Percentiles rank a stretch among this genome's conserved stretches.
Conservation (phyloP, 495 filamentous ascomycete genomes). For the Sabuloglossum arenarium region DNA sequence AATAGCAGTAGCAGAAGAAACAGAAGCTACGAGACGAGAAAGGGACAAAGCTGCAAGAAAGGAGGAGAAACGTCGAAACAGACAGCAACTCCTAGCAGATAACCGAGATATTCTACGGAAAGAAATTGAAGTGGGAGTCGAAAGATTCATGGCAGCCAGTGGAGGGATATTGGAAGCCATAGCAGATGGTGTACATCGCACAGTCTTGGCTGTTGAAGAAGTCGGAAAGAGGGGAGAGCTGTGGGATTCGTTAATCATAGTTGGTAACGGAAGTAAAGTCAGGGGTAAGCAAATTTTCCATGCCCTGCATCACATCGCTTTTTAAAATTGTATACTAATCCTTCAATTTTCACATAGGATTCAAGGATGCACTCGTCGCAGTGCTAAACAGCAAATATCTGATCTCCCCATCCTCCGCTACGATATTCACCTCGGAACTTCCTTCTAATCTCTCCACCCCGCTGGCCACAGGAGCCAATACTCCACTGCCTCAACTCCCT, state of each 20-base stretch:
- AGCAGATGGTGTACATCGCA: constrained; percentile 60
- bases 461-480: constrained; percentile 75
- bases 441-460: constrained; percentile 82
- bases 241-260: constrained; percentile 76
- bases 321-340: background rate
- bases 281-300: constrained; percentile 33
- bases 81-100: constrained; percentile 19
- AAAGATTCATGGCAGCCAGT: constrained; percentile 67
- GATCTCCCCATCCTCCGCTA: constrained; percentile 72
- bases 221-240: constrained; percentile 59
- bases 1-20: constrained; percentile 9
- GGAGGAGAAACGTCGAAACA: constrained; percentile 17
- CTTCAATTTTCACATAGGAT: constrained; percentile 23
- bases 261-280: constrained; percentile 72
- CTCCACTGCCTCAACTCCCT: constrained; percentile 31
- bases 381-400: constrained; percentile 65
- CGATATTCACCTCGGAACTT: constrained; percentile 92
- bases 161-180: constrained; percentile 56
- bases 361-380: constrained; percentile 68
- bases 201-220: constrained; percentile 58
- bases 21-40: constrained; percentile 1
- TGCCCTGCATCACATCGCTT: background rate
- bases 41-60: constrained; percentile 16
- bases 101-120: constrained; percentile 26
- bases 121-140: constrained; percentile 70